Evolutionary conservation across 805 yeast species (phyloP), one percentile per base, ranked within the genome.

Genomic region (Metschnikowia shivogae): DNA sequence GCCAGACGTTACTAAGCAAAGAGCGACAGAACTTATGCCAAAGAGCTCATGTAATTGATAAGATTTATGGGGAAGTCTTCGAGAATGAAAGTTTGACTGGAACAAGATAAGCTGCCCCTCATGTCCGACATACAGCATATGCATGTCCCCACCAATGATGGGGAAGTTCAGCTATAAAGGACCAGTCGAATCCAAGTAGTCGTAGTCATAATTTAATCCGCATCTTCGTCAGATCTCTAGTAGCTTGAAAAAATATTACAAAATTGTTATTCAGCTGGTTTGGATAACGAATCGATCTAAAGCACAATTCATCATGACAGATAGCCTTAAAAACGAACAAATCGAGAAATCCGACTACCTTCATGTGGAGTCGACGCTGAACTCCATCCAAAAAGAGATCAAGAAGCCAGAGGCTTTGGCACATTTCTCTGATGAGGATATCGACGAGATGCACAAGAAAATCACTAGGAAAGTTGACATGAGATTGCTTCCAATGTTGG

Each of bases 401-500:
- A 38, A 38, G 13, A 48, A 45, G 27, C 74, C 74, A 1, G 72
- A 64, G 22, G 58, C 68, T 3, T 58, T 70, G 40, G 55, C 53
- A 43, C 55, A 49, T 11, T 53, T 61, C 50, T 44, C 66, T 6
- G 63, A 61, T 22, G 78, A 68, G 34, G 82, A 79, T 49, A 64
- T 79, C 10, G 68, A 60, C 20, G 56, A 47, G 4, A 55, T 78
- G 38, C 77, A 76, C 49, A 62, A 54, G 42, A 72, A 64, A 46
- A 67, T 78, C 12, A 69, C 70, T 30, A 55, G 75, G 37, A 78
- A 75, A 50, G 61, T 77, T 34, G 84, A 80, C 53, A 26, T 71
- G 7, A 60, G 81, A 47, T 64, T 78, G 43, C 59, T 78, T 46
- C 81, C 82, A 14, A 69, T 73, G 73, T 53, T 77, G 28, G 71